A percentile compares a stretch with the other conserved stretches of the same genome.
phyloP scores from a whole-genome alignment of 2,329 filamentous ascomycete genomes.

The Claviceps monticola region DNA sequence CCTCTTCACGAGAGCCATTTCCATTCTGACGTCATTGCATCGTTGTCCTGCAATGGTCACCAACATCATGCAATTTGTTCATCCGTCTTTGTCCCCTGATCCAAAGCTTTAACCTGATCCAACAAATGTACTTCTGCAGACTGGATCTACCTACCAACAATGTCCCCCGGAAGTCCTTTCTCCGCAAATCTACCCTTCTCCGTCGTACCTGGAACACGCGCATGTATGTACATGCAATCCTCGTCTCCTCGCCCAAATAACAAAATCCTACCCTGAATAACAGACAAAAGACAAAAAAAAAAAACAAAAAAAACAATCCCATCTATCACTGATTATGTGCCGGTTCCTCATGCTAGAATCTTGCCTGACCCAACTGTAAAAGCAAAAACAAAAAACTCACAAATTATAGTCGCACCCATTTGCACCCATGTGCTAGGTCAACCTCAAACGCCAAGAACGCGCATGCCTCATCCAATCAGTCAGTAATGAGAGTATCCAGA shows the following conservation, averaged over 20 bases:
- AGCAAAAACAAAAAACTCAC: not conserved
- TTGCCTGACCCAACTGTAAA: not conserved
- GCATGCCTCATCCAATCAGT: not conserved
- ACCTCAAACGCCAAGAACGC: not conserved
- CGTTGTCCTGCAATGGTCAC: not conserved
- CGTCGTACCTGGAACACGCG: too few species aligned
- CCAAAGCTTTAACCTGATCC: too few species aligned
- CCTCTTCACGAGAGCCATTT: not conserved
- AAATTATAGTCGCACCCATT: not conserved
- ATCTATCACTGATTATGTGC: too few species aligned
- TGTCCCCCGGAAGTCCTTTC: not conserved
- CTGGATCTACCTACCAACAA: not conserved
- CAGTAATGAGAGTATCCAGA: not conserved
- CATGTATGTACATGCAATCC: too few species aligned
- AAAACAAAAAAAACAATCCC: too few species aligned
- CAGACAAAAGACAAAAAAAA: too few species aligned
- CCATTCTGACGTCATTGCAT: not conserved
- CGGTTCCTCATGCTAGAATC: not conserved
- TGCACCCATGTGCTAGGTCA: not conserved
- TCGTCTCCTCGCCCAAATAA: too few species aligned
- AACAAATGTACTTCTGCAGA: not conserved
- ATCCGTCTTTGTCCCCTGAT: too few species aligned
- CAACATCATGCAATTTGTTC: not conserved
- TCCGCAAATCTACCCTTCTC: too few species aligned
- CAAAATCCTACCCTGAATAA: too few species aligned